Evolutionary conservation across 2,329 filamentous ascomycete species (phyloP).

Genomic region (Cladosporium cucumerinum): DNA sequence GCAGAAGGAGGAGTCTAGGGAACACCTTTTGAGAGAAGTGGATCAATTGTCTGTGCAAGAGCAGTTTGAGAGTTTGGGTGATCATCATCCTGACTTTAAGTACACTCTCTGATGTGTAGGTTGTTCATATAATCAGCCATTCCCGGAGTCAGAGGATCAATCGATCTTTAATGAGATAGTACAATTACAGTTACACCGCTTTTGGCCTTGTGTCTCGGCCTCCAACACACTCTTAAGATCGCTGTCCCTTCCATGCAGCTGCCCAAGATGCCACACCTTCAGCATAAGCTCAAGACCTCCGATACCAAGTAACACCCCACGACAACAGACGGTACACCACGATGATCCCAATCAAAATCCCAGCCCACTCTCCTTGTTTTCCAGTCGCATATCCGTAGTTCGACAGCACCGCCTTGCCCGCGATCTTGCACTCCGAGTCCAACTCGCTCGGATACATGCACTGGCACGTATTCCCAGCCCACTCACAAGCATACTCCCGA

Average conservation of each 20-base stretch:
- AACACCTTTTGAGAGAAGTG: not conserved
- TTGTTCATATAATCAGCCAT: no score
- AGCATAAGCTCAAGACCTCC: not conserved
- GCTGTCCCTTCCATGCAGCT: not conserved
- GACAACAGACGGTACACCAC: slow-evolving; percentile 65
- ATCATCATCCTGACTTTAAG: not conserved
- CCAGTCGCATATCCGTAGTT: slow-evolving; percentile 64
- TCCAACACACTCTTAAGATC: not conserved
- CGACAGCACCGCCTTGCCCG: slow-evolving; percentile 64
- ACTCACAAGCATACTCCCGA: slow-evolving; percentile 17
- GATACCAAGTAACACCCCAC: slow-evolving; percentile 49
- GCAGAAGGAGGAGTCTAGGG: not conserved
- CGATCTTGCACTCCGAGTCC: slow-evolving; percentile 61
- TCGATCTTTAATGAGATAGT: not conserved
- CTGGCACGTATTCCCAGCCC: slow-evolving; percentile 43
- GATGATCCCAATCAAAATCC: slow-evolving; percentile 71
- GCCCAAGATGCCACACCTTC: not conserved
- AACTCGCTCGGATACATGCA: slow-evolving; percentile 68
- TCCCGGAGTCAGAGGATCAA: no score
- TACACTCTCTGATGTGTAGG: not conserved
- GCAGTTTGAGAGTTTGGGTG: not conserved
- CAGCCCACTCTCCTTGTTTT: slow-evolving; percentile 62
- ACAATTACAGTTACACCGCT: not conserved
- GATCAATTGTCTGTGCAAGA: not conserved
- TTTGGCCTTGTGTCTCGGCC: not conserved